Evolutionary conservation across 2,329 filamentous ascomycete genomes (phyloP), one percentile per base, ranked within the genome.

Genomic region (Colletotrichum plurivorum): DNA sequence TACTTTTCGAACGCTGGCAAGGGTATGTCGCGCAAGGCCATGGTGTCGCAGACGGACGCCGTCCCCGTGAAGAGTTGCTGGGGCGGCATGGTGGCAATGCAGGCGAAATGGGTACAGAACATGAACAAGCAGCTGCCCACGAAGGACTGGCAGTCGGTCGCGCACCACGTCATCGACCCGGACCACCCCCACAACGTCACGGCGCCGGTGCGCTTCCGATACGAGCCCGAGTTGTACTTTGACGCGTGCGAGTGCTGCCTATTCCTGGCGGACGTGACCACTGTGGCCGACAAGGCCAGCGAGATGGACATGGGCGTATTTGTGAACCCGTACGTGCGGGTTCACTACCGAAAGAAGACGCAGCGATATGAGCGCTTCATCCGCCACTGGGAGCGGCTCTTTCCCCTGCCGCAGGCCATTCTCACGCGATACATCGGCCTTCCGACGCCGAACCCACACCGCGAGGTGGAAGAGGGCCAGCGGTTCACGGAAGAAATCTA

Each of bases 21-120:
- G 15, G 88, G 82, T 0, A 80, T 80, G n/a, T 89, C 86, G 45
- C 84, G 92, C 52, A 82, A 84, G 5, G 91, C 92, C 75, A 89
- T 94, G 18, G 78, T 93, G 2, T 81, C 81, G 0, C 87, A 89
- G 63, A 85, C 78, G 45, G 89, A 91, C 72, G 88, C 91, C 0
- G 92, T 94, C 1, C 86, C 89, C 9, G 92, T 94, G 1, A 88
- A 87, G 73, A 90, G 90, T 71, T 94, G 93, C 79, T 94, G 92
- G 93, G 91, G 92, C 60, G 93, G 93, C 22, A 94, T 94, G 88
- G 90, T 89, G 2, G 88, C 88, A 2, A 90, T 90, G 78, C 86
- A 91, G 75, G 89, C 88, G 1, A 80, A 81, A 54, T 89, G 87
- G 77, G 87, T 92, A 54, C 87, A 90, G 73, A 79, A 83, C 71